These are phyloP conservation scores for Sphaerulina musiva DNA, from an alignment of 2,329 filamentous ascomycete genomes.

Conservation along the genomic window DNA sequence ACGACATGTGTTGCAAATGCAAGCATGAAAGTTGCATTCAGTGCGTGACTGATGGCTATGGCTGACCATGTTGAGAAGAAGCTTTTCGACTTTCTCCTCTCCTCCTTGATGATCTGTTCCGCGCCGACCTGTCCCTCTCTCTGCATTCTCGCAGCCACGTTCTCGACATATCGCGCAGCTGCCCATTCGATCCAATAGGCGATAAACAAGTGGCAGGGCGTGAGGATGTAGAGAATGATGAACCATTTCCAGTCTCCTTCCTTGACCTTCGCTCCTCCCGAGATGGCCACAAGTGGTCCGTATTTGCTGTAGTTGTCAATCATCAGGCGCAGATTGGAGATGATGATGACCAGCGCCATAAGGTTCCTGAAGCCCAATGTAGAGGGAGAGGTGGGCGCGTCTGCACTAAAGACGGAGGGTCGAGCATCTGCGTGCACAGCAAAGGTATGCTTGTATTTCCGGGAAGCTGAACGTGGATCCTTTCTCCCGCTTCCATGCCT, in stretches of 20 bases:
- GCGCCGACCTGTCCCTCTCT: conserved; percentile 30
- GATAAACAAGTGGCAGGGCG: conserved; percentile 83
- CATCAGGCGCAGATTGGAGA: conserved; percentile 86
- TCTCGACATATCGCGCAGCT: conserved; percentile 71
- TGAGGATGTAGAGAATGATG: conserved; percentile 67
- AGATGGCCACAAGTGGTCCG: conserved; percentile 85
- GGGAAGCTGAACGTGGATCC: conserved; percentile 26
- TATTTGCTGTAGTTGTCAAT: conserved; percentile 98
- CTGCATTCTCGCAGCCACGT: conserved; percentile 54
- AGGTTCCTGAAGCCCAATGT: conserved; percentile 93
- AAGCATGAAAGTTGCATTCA: conserved; percentile 79
- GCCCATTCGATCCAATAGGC: conserved; percentile 84
- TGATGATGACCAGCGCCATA: conserved; percentile 88
- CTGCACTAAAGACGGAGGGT: conserved; percentile 79
- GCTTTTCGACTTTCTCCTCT: conserved; percentile 32
- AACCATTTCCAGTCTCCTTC: conserved; percentile 27
- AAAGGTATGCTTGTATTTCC: conserved; percentile 85
- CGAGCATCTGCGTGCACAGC: conserved; percentile 69
- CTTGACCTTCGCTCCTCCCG: conserved; percentile 46
- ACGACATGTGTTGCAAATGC: conserved; percentile 73
- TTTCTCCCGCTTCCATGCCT: too few species aligned
- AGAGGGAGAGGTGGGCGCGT: conserved; percentile 66
- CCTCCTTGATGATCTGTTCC: conserved; percentile 50
- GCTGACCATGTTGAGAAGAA: conserved; percentile 66
- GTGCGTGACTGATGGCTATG: conserved; percentile 58